Evolutionary conservation across 495 filamentous ascomycete species (phyloP).

Genomic region (Aspergillus sclerotioniger): DNA sequence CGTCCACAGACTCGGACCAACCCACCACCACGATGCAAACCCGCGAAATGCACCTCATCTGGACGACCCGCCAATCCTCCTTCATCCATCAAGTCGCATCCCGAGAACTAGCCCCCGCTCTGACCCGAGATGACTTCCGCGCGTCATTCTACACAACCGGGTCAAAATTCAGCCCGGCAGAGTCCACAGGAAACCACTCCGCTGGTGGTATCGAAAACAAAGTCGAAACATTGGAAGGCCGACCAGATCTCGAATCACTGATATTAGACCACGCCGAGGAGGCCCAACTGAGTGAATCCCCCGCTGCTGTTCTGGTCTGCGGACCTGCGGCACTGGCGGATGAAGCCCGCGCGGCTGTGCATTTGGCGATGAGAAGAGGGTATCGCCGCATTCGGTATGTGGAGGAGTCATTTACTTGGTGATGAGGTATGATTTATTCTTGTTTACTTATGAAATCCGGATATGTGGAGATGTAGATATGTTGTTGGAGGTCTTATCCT

Average conservation of each 20-base stretch:
- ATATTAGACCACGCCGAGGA: conserved; percentile 32
- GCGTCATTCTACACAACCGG: conserved; percentile 37
- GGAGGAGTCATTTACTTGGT: conserved; percentile 48
- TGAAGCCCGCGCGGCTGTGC: conserved; percentile 44
- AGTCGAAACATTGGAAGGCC: conserved; percentile 27
- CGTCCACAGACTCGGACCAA: conserved; percentile 6
- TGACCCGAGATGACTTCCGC: conserved; percentile 34
- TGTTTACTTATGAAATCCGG: background rate
- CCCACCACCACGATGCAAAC: conserved; percentile 17
- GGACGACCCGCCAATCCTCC: conserved; percentile 38
- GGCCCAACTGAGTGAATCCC: conserved; percentile 23
- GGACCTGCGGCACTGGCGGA: conserved; percentile 50
- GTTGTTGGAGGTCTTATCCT: too few relatives aligned
- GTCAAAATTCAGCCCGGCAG: background rate
- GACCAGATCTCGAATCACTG: conserved; percentile 33
- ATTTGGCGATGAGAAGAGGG: conserved; percentile 33
- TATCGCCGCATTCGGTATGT: conserved; percentile 35
- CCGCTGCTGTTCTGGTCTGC: conserved; percentile 47
- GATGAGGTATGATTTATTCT: conserved; percentile 5
- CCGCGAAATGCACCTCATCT: conserved; percentile 37
- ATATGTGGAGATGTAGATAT: too few relatives aligned
- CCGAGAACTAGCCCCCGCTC: conserved; percentile 27
- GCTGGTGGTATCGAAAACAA: conserved; percentile 1
- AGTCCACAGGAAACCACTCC: background rate
- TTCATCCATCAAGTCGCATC: conserved; percentile 34